phyloP scores from a whole-genome alignment of 2,329 filamentous ascomycete genomes.

The Meredithiella fracta region DNA sequence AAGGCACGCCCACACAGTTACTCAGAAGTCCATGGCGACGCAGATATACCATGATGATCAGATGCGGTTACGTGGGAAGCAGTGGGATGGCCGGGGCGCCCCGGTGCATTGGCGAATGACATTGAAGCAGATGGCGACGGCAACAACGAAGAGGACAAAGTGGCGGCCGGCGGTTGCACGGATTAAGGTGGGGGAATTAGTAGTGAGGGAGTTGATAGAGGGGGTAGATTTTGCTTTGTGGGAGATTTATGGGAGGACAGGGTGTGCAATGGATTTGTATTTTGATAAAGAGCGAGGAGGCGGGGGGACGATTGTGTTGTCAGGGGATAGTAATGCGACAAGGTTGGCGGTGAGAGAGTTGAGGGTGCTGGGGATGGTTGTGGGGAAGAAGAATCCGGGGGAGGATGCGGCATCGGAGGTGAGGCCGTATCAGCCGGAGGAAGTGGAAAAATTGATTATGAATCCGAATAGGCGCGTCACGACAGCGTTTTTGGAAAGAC shows the following conservation, averaged over 20 bases:
- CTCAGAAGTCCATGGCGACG: not conserved
- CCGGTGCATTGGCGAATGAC: not conserved
- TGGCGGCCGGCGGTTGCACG: constrained; percentile 23
- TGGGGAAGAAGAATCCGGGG: not conserved
- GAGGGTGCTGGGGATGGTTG: not conserved
- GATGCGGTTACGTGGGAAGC: not conserved
- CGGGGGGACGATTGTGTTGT: constrained; percentile 16
- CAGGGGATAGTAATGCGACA: constrained; percentile 22
- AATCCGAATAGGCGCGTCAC: constrained; percentile 9
- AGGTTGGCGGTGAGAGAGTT: constrained; percentile 17
- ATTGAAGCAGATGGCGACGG: constrained; percentile 23
- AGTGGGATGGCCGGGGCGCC: not conserved
- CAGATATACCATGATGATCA: not conserved
- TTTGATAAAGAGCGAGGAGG: not conserved
- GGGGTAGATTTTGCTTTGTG: constrained; percentile 17
- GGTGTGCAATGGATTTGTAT: constrained; percentile 16
- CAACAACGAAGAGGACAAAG: constrained; percentile 21
- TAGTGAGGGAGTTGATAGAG: constrained; percentile 17
- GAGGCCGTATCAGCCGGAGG: not conserved
- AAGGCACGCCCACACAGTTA: not conserved
- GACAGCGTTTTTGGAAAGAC: constrained; percentile 10
- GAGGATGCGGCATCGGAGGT: not conserved
- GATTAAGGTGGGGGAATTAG: constrained; percentile 23
- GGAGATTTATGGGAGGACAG: constrained; percentile 20
- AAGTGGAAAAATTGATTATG: not conserved